phyloP scores from a whole-genome alignment of 345 rosid species.

The Eucalyptus grandis region DNA sequence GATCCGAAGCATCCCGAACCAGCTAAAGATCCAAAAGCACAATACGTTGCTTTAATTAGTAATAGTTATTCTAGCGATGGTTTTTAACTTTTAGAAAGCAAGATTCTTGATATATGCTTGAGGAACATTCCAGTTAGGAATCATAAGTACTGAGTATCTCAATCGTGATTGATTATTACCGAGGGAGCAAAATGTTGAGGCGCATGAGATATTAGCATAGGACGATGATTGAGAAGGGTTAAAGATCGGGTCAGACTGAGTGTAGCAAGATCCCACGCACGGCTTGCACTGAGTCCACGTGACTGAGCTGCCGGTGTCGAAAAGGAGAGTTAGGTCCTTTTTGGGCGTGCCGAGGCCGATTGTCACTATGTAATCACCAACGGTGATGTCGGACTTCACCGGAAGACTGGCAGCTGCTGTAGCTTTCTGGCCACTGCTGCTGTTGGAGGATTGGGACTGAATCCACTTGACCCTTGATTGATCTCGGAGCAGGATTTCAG shows the following conservation, averaged over 20 bases:
- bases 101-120: too few relatives aligned
- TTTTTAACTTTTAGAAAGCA: not conserved
- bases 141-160: not conserved
- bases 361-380: not conserved
- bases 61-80: not conserved
- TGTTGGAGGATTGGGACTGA: not conserved
- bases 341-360: slow-evolving; percentile 9
- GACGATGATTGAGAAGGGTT: slow-evolving; percentile 6
- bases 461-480: not conserved
- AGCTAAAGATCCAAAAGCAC: not conserved
- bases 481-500: not conserved
- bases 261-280: not conserved
- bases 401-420: too few relatives aligned
- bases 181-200: not conserved
- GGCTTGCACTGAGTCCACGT: slow-evolving; percentile 28
- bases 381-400: too few relatives aligned
- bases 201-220: not conserved
- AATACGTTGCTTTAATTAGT: too few relatives aligned
- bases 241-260: slow-evolving; percentile 1
- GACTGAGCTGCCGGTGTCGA: slow-evolving; percentile 12
- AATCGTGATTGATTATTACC: not conserved
- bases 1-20: not conserved
- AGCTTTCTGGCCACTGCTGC: not conserved
- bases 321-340: not conserved
- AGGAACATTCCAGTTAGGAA: not conserved